Base-by-base conservation (phyloP, 768 basidiomycete genomes). In the Mycena maculata region DNA sequence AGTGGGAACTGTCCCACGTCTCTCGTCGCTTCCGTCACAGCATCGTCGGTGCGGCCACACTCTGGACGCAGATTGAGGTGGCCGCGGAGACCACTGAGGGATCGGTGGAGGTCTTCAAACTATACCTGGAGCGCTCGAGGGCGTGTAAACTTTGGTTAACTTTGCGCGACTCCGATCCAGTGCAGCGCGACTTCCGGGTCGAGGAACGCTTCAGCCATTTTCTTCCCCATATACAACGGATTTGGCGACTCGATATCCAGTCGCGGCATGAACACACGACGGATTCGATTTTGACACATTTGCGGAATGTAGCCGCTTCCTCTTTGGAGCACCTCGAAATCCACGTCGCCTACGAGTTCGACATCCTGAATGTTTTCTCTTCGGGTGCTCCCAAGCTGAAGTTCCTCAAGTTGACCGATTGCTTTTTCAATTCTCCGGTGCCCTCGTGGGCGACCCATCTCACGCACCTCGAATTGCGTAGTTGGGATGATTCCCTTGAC, bases 81-180 rank as follows among this genome's bases (percentile, higher is more conserved):
- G 13, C 25, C 16, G 20, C 48, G 36, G 48, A 28, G n/a, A n/a
- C n/a, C 38, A 13, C 11, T 18, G 38, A 18, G 20, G 36, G 47
- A 39, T 61, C 60, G 16, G 39, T 52, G 8, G 59, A 60, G 30
- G 41, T 42, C 4, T 25, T 30, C n/a, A 28, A 41, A 20, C 47
- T 61, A 27, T 52, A 52, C 27, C 38, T 60, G 20, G 63, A 65
- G 25, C 63, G 55, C 7, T 65, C 49, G 3, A 20, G 20, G 28
- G 41, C 10, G 13, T 52, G 63, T 28, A 25, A 41, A 2, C 2
- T 65, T 1, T 31, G 15, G 36, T 36, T 36, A 12, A 33, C 12
- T 27, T 33, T 60, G 10, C 11, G 28, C n/a, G n/a, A n/a, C n/a
- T n/a, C n/a, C n/a, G n/a, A n/a, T n/a, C n/a, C n/a, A n/a, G n/a